Conservation (phyloP, 2,329 filamentous ascomycete species). For the Spiromastix sp. region DNA sequence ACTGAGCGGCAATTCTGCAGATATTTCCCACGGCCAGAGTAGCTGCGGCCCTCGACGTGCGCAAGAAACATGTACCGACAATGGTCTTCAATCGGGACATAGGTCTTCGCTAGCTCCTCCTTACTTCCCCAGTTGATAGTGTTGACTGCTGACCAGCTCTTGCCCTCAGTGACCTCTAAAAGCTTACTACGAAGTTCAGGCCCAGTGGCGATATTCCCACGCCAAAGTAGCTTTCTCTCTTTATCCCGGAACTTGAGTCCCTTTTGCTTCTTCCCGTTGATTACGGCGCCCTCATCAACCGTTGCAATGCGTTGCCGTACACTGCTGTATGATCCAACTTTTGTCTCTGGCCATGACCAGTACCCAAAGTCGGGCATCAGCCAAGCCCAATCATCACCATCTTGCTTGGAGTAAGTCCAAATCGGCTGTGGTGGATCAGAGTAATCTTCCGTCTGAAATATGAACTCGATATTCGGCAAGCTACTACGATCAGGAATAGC, state of each 20-base stretch:
- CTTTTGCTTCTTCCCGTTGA: slow-evolving; percentile 12
- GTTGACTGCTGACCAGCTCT: slow-evolving; percentile 38
- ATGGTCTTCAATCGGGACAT: slow-evolving; percentile 42
- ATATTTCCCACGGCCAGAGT: slow-evolving; percentile 45
- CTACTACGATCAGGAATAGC: slow-evolving; percentile 26
- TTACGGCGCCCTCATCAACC: slow-evolving; percentile 23
- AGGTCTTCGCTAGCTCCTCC: slow-evolving; percentile 29
- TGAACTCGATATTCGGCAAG: slow-evolving; percentile 41
- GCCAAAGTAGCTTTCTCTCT: slow-evolving; percentile 39
- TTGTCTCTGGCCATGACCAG: slow-evolving; percentile 43
- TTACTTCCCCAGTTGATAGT: slow-evolving; percentile 32
- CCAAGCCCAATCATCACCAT: slow-evolving; percentile 34
- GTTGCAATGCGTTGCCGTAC: slow-evolving; percentile 28
- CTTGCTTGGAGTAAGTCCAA: slow-evolving; percentile 35
- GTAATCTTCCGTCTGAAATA: slow-evolving; percentile 38
- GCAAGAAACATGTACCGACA: slow-evolving; percentile 45
- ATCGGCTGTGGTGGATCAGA: slow-evolving; percentile 24
- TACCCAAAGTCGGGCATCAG: slow-evolving; percentile 46
- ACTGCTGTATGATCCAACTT: slow-evolving; percentile 35
- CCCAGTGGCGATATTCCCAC: slow-evolving; percentile 33
- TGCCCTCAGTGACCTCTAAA: slow-evolving; percentile 26
- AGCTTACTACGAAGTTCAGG: slow-evolving; percentile 29
- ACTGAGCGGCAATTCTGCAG: slow-evolving; percentile 43
- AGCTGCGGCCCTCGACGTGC: slow-evolving; percentile 44
- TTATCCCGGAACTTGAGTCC: slow-evolving; percentile 26